Evolutionary conservation across 495 filamentous ascomycete genomes (phyloP), one percentile per base, ranked within the genome.

Genomic region (Penicillium ochrochloron): DNA sequence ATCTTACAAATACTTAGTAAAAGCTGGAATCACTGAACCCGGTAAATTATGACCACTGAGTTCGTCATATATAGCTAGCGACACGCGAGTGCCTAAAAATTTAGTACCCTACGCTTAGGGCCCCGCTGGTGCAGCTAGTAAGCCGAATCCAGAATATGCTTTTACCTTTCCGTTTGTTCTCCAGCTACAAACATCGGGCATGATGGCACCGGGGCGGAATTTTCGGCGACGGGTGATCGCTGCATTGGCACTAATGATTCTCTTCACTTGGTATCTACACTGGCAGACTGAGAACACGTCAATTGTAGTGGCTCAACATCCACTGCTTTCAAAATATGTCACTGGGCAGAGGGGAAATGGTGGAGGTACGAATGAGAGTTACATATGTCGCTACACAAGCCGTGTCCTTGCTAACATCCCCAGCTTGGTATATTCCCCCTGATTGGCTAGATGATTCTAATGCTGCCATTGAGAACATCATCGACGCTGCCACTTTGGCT

Each of bases 341-440:
- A 37, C 53, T 21, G 21, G 15, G 21, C 53, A 35, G 33, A 39
- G 53, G 34, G 53, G 53, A 29, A 10, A 39, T 25, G 53, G 53
- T 5, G 53, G 53, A 56, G 53, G 53, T 56, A 52, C 25, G 48
- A 31, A 52, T 31, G 31, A 17, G 17, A n/a, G 5, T 56, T 37
- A 15, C 53, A 39, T 8, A 29, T 12, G 6, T 37, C 21, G 33
- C 12, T 23, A 17, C 33, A 37, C 21, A 23, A 52, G 12, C 48
- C 48, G 15, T 29, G 25, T 15, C 29, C 15, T 31, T 52, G 48
- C 48, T 52, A 52, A 52, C 48, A 52, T 52, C 48, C 17, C 15
- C 34, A 56, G 53, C 17, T 23, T 56, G 53, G 53, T 21, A 56
- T 14, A 56, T 56, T n/a, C 53, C 53, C 37, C n/a, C 53, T 15